phyloP scores from a whole-genome alignment of 345 rosid genomes.

The Brassica carinata region DNA sequence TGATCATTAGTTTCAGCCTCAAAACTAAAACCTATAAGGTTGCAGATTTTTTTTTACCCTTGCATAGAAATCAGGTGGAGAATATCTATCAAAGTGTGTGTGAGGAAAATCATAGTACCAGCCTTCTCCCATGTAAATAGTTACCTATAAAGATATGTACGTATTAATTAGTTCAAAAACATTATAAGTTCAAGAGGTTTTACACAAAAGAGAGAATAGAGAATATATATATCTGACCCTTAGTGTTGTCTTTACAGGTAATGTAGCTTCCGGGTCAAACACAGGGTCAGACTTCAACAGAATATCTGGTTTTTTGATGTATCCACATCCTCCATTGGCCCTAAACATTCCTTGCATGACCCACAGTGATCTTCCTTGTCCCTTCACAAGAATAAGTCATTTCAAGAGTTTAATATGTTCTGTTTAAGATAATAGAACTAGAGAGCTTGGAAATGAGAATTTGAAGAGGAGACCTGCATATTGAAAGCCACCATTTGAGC shows the following conservation, averaged over 20 bases:
- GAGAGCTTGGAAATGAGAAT: neutral
- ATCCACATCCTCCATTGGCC: slow-evolving; percentile 94
- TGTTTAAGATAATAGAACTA: neutral
- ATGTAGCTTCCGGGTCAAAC: slow-evolving; percentile 62
- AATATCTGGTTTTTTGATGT: slow-evolving; percentile 78
- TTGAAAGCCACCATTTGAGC: slow-evolving; percentile 99
- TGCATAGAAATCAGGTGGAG: slow-evolving; percentile 85
- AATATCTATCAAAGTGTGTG: slow-evolving; percentile 78
- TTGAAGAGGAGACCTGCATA: slow-evolving; percentile 67
- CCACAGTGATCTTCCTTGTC: slow-evolving; percentile 84
- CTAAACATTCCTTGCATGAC: slow-evolving; percentile 94
- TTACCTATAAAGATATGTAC: slow-evolving; percentile 49
- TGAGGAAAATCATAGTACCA: slow-evolving; percentile 71
- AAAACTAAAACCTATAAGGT: neutral
- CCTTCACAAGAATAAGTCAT: slow-evolving; percentile 47
- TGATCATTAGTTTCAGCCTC: neutral
- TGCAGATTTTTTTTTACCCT: slow-evolving; percentile 52
- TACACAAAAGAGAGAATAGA: neutral
- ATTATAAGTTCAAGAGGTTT: slow-evolving; percentile 6
- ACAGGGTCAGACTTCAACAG: slow-evolving; percentile 47
- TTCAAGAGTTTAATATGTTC: slow-evolving; percentile 7
- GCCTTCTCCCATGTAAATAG: slow-evolving; percentile 89
- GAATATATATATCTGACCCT: slow-evolving; percentile 55
- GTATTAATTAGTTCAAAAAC: neutral
- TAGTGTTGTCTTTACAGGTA: slow-evolving; percentile 60